Conservation (phyloP, 1,284 basidiomycete genomes). For the Hymenochaete sp. region DNA sequence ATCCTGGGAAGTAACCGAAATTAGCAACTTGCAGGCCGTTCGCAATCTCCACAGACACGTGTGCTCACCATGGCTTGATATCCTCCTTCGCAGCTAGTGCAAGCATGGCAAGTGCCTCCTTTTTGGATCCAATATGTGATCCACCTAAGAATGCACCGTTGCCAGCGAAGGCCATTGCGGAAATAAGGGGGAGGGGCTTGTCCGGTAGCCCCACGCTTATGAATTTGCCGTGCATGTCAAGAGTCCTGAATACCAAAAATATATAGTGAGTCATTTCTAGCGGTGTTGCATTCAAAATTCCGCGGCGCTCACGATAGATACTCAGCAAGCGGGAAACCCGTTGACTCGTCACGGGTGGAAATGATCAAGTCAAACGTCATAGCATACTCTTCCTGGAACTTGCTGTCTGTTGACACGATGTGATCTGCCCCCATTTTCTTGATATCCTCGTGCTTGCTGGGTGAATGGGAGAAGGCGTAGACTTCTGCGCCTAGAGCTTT, state of each 20-base stretch:
- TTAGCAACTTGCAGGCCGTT: not conserved
- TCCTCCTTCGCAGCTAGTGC: constrained; percentile 30
- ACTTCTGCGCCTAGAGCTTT: constrained; percentile 44
- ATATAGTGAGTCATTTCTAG: not conserved
- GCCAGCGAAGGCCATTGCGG: not conserved
- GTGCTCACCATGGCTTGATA: constrained; percentile 27
- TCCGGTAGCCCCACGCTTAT: constrained; percentile 15
- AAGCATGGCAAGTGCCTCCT: constrained; percentile 13
- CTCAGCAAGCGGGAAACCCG: constrained; percentile 24
- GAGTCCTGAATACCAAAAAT: constrained; percentile 6
- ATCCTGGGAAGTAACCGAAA: constrained; percentile 19
- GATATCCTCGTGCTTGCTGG: constrained; percentile 39
- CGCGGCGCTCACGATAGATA: constrained; percentile 28
- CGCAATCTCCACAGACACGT: not conserved
- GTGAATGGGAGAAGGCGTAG: constrained; percentile 40
- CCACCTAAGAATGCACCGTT: constrained; percentile 14
- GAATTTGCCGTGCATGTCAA: constrained; percentile 14
- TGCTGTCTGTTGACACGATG: constrained; percentile 28
- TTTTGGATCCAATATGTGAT: constrained; percentile 16
- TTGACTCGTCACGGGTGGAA: constrained; percentile 29
- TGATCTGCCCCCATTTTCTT: constrained; percentile 38
- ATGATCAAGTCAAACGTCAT: constrained; percentile 36
- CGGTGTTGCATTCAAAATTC: no score
- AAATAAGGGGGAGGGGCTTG: constrained; percentile 1
- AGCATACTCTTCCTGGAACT: constrained; percentile 31